These are phyloP conservation scores for Sporopachydermia quercuum DNA, from an alignment of 805 yeast genomes.

Conservation along the genomic window DNA sequence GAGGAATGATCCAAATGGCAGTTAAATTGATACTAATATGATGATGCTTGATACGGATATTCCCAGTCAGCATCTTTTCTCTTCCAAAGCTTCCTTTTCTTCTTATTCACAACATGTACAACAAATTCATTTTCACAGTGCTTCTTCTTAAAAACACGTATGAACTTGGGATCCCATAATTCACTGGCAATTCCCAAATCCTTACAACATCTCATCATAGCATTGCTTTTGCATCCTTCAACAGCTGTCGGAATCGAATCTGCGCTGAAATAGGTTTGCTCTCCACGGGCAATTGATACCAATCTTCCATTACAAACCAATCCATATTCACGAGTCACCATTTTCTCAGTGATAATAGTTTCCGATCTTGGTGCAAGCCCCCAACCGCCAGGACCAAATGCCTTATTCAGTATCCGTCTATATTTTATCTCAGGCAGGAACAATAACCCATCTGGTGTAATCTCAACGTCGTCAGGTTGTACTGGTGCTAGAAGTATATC, in stretches of 20 bases:
- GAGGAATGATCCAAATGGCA: too few relatives aligned
- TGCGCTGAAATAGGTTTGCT: constrained; percentile 80
- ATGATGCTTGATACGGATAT: constrained; percentile 54
- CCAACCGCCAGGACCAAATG: constrained; percentile 99
- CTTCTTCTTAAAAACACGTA: constrained; percentile 46
- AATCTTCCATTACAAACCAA: constrained; percentile 75
- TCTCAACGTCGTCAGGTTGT: constrained; percentile 66
- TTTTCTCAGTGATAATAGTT: constrained; percentile 56
- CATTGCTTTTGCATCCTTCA: constrained; percentile 94
- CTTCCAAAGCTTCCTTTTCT: constrained; percentile 68
- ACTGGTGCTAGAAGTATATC: constrained; percentile 48
- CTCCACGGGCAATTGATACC: constrained; percentile 89
- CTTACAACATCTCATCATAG: constrained; percentile 94
- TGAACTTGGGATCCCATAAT: constrained; percentile 92
- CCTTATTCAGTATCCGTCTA: constrained; percentile 71
- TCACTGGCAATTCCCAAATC: constrained; percentile 95
- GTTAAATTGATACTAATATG: too few relatives aligned
- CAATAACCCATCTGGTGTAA: constrained; percentile 88
- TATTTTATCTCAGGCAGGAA: constrained; percentile 93
- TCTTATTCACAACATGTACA: constrained; percentile 69
- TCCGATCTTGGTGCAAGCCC: constrained; percentile 90
- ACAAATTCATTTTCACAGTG: constrained; percentile 74
- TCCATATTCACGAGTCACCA: constrained; percentile 83
- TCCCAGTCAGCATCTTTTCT: constrained; percentile 71
- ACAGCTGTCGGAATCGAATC: constrained; percentile 87